Percentiles rank a stretch among this genome's conserved stretches.
These are phyloP conservation scores for Cenchrus americanus DNA, from an alignment of 176 grass and related monocot species.

Conservation along the genomic window DNA sequence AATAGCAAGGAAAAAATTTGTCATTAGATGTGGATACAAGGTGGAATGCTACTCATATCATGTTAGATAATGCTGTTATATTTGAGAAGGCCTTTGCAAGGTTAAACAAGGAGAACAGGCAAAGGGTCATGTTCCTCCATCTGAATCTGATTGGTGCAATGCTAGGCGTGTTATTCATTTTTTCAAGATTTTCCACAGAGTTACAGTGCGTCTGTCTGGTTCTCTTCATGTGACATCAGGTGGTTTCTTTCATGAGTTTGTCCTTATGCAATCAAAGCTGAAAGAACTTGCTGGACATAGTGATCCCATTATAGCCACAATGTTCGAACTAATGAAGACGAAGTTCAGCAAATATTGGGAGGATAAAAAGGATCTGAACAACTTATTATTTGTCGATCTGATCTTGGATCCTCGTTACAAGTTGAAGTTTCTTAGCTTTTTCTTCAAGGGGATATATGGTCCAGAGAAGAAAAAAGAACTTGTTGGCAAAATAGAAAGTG, in stretches of 20 bases:
- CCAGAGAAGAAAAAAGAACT: background rate
- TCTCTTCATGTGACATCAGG: slow-evolving; percentile 4
- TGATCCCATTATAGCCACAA: background rate
- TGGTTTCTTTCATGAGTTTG: background rate
- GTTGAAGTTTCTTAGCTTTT: background rate
- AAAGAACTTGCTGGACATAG: background rate
- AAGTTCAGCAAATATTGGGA: slow-evolving; percentile 17
- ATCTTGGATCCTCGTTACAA: background rate
- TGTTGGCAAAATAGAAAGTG: background rate
- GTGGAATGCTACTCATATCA: background rate
- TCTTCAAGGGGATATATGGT: background rate
- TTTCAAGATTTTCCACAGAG: background rate
- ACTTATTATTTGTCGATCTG: background rate
- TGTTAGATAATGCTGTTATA: background rate
- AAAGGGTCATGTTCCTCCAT: background rate
- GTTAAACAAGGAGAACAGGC: background rate
- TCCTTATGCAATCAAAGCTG: background rate
- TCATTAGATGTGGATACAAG: background rate
- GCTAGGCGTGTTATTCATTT: background rate
- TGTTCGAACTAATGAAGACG: background rate
- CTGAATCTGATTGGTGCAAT: background rate
- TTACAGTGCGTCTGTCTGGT: background rate
- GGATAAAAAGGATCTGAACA: background rate
- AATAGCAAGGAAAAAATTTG: background rate
- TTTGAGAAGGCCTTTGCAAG: slow-evolving; percentile 1